Conservation (phyloP, 2,329 filamentous ascomycete genomes). For the Alternaria burnsii region DNA sequence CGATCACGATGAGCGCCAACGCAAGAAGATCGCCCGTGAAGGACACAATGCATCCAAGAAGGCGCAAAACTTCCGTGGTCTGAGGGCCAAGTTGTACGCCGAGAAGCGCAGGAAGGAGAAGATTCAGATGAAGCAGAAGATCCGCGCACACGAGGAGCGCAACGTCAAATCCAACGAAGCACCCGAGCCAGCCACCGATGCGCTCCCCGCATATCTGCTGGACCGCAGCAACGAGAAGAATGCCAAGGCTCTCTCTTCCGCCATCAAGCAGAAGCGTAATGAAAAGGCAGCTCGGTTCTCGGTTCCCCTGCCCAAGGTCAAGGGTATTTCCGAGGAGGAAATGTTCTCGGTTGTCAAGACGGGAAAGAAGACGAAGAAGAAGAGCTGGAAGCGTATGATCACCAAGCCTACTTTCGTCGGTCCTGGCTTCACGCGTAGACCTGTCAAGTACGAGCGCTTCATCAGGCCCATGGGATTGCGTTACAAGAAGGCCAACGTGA, state of each 20-base stretch:
- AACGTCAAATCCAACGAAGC: constrained; percentile 87
- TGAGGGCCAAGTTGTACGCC: constrained; percentile 91
- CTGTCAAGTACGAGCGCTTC: constrained; percentile 73
- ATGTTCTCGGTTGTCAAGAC: constrained; percentile 97
- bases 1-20: constrained; percentile 86
- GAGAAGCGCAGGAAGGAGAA: constrained; percentile 82
- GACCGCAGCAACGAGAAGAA: constrained; percentile 77
- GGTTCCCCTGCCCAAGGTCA: constrained; percentile 92
- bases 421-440: constrained; percentile 84
- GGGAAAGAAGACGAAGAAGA: constrained; percentile 84
- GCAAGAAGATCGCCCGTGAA: constrained; percentile 89
- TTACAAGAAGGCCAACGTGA: constrained; percentile 79
- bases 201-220: constrained; percentile 90
- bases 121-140: constrained; percentile 56
- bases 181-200: constrained; percentile 79
- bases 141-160: constrained; percentile 94
- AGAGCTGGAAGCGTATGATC: constrained; percentile 78
- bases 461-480: constrained; percentile 69
- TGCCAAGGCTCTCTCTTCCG: constrained; percentile 78
- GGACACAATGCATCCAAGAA: constrained; percentile 87
- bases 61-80: constrained; percentile 90
- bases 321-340: constrained; percentile 93
- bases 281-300: constrained; percentile 91
- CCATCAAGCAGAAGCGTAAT: constrained; percentile 93
- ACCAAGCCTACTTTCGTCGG: constrained; percentile 91